These are phyloP conservation scores for Cynara cardunculus DNA, from an alignment of 129 eudicot genomes.

Conservation along the genomic window DNA sequence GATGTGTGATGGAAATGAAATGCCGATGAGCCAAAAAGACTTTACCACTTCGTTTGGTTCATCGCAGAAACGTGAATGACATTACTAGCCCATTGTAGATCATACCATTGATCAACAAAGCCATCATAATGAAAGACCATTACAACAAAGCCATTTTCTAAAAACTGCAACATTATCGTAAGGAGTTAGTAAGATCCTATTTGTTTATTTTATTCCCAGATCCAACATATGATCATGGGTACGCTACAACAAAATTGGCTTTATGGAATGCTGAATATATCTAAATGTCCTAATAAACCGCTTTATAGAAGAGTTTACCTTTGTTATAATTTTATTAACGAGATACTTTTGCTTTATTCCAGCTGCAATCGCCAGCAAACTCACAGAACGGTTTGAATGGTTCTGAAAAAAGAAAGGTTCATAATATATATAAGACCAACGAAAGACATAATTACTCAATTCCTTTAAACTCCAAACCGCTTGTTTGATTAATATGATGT, in stretches of 20 bases:
- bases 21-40: not conserved
- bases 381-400: constrained; percentile 29
- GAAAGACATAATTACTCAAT: not conserved
- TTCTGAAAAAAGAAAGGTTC: constrained; percentile 24
- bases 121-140: constrained; percentile 92
- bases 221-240: not conserved
- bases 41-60: constrained; percentile 85
- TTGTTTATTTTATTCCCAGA: not conserved
- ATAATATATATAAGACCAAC: not conserved
- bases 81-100: constrained; percentile 51
- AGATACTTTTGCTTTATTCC: constrained; percentile 78
- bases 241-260: not conserved
- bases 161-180: constrained; percentile 50
- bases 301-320: constrained; percentile 44
- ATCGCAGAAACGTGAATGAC: constrained; percentile 75
- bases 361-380: constrained; percentile 79
- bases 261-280: not conserved
- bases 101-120: constrained; percentile 69
- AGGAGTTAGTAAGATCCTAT: not conserved
- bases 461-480: not conserved
- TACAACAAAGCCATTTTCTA: constrained; percentile 54
- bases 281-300: not conserved
- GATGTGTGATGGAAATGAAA: not conserved
- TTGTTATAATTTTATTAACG: constrained; percentile 57
- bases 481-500: not conserved